Percentiles rank a stretch among this genome's conserved stretches.
These are phyloP conservation scores for Aphanoascus verrucosus DNA, from an alignment of 2,329 filamentous ascomycete species.

Conservation along the genomic window DNA sequence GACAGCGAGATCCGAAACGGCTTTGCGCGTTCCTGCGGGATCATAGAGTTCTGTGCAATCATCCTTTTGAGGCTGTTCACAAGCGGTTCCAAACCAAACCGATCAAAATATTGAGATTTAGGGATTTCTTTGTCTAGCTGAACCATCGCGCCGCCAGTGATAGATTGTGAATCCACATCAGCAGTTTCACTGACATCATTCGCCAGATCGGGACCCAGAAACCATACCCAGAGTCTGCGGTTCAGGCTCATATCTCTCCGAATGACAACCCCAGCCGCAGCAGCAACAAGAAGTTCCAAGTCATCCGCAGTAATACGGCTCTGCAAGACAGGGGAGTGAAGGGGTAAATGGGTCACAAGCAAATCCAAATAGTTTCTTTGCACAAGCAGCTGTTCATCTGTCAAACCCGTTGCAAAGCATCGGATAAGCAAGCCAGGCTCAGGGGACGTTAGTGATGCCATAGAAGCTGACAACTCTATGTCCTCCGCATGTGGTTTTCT, in stretches of 20 bases:
- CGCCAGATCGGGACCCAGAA: slow-evolving; percentile 65
- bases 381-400: slow-evolving; percentile 78
- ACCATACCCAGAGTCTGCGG: slow-evolving; percentile 88
- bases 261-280: slow-evolving; percentile 76
- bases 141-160: slow-evolving; percentile 22
- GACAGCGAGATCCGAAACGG: slow-evolving; percentile 90
- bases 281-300: slow-evolving; percentile 67
- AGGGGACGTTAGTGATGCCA: slow-evolving; percentile 49
- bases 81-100: slow-evolving; percentile 63
- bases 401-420: slow-evolving; percentile 81
- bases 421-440: slow-evolving; percentile 84
- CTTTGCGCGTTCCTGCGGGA: slow-evolving; percentile 59
- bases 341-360: slow-evolving; percentile 76
- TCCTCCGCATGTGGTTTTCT: slow-evolving; percentile 15
- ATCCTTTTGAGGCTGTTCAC: slow-evolving; percentile 65
- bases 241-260: slow-evolving; percentile 96
- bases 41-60: slow-evolving; percentile 49
- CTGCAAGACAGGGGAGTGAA: slow-evolving; percentile 73
- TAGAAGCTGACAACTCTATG: slow-evolving; percentile 26
- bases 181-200: slow-evolving; percentile 29
- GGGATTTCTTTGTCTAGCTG: slow-evolving; percentile 39
- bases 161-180: slow-evolving; percentile 22
- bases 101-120: slow-evolving; percentile 71
- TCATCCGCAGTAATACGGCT: slow-evolving; percentile 61
- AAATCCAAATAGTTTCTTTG: slow-evolving; percentile 91